Conservation (phyloP, 257 asterid genomes). For the Sherardia arvensis region DNA sequence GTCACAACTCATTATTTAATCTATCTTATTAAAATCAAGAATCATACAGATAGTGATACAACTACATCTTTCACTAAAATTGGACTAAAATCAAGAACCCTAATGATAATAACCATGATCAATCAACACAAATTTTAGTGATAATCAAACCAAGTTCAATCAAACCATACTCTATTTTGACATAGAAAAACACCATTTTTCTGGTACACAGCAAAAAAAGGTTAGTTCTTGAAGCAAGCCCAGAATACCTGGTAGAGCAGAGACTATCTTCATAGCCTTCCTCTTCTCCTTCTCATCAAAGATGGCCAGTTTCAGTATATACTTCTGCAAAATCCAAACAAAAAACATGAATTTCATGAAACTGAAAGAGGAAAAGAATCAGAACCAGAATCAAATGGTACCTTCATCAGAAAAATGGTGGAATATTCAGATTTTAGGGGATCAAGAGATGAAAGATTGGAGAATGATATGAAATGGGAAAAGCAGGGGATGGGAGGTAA, state of each 20-base stretch:
- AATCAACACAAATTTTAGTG: neutral
- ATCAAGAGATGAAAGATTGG: conserved; percentile 7
- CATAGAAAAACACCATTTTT: too few species aligned
- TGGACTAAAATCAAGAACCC: neutral
- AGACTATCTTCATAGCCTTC: conserved; percentile 69
- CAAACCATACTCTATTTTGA: neutral
- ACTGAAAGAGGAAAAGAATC: conserved; percentile 6
- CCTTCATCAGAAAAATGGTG: conserved; percentile 38
- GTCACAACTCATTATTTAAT: neutral
- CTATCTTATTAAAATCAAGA: too few species aligned
- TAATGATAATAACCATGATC: neutral
- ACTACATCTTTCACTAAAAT: neutral
- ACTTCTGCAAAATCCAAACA: conserved; percentile 41
- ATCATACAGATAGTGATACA: neutral
- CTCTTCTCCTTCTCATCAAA: conserved; percentile 54
- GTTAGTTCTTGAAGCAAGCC: conserved; percentile 5
- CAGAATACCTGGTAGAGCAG: conserved; percentile 57
- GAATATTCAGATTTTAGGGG: neutral
- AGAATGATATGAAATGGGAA: conserved; percentile 11
- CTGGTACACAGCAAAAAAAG: neutral
- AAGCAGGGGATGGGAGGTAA: neutral
- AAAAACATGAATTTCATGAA: neutral
- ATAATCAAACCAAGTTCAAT: neutral
- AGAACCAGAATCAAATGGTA: conserved; percentile 19
- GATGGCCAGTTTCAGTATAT: conserved; percentile 61